Evolutionary conservation across 2,329 filamentous ascomycete species (phyloP).

Genomic region (Raffaelea ambrosiae): DNA sequence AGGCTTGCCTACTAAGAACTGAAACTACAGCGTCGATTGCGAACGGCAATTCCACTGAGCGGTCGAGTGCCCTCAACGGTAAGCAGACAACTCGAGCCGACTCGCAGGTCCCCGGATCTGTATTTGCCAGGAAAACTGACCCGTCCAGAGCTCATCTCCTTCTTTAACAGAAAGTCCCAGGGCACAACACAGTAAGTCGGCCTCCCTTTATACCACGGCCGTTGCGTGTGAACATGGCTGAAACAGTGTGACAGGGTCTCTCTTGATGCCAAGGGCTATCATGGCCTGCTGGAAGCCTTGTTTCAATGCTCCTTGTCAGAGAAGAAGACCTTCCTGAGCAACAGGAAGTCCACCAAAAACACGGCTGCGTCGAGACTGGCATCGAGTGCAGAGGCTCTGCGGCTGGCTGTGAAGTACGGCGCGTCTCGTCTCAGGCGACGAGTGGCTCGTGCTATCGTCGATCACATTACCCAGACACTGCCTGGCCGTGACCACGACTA

Average conservation of each 20-base stretch:
- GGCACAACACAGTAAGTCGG: constrained; percentile 12
- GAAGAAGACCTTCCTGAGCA: constrained; percentile 53
- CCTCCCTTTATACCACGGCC: background rate
- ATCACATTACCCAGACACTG: constrained; percentile 73
- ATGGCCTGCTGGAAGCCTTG: constrained; percentile 71
- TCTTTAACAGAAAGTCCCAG: constrained; percentile 13
- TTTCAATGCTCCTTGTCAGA: constrained; percentile 63
- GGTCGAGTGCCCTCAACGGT: constrained; percentile 14
- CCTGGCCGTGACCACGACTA: constrained; percentile 51
- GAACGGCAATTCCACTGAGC: constrained; percentile 11
- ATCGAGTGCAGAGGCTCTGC: constrained; percentile 62
- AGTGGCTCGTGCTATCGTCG: constrained; percentile 68
- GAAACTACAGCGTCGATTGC: constrained; percentile 11
- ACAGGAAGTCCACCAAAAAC: constrained; percentile 35
- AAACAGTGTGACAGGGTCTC: constrained; percentile 11
- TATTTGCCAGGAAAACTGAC: constrained; percentile 1
- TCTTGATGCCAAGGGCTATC: constrained; percentile 69
- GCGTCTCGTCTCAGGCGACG: constrained; percentile 61
- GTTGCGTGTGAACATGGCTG: background rate
- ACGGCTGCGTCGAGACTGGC: constrained; percentile 51
- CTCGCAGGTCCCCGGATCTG: no score
- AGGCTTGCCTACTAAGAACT: background rate
- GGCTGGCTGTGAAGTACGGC: constrained; percentile 62
- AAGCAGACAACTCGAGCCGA: background rate
- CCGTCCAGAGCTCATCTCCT: constrained; percentile 11